Base-by-base conservation (phyloP, 78 protist species). In the Protostelium mycophagum region DNA sequence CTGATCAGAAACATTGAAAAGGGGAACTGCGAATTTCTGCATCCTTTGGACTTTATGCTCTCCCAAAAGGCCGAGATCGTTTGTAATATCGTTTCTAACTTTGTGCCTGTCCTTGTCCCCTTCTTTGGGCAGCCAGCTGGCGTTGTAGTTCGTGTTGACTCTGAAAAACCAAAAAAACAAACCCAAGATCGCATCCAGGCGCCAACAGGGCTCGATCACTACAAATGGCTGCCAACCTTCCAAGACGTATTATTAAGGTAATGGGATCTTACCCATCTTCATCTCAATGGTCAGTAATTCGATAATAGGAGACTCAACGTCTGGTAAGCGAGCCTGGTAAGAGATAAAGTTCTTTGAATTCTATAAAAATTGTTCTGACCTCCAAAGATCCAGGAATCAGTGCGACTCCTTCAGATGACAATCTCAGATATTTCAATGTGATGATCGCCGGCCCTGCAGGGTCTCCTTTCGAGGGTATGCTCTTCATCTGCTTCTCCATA, bases 341-440 rank as follows among this genome's bases (percentile, higher is more conserved):
- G 16, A 25, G 5, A 51, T 51, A 51, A 16, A 51, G 16, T 5
- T 51, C 16, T 51, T 5, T 51, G 31, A 16, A 25, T 16, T 51
- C 73, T 25, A 25, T 16, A 25, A 16, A 51, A 51, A 25, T n/a
- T n/a, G n/a, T n/a, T n/a, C n/a, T n/a, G n/a, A 16, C 73, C 5
- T 51, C 31, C 83, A 63, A 93, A 86, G 95, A 91, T 9, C 97
- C 98, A 34, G 99, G 99, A 38, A 96, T 98, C 88, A 38, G 83
- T 1, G 99, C 98, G 1, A 89, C 93, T 28, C 99, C 99, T 37
- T 85, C 63, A n/a, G 84, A 83, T 16, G 98, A 96, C 83, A 98
- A 98, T 91, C 85, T 95, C 84, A 95, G 99, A 35, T 96, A 98
- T 86, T 98, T 98, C 90, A 92, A 96, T 9, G 99, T 98, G 9